phyloP scores from a whole-genome alignment of 139 green algal species.

The Chlorella sp. region DNA sequence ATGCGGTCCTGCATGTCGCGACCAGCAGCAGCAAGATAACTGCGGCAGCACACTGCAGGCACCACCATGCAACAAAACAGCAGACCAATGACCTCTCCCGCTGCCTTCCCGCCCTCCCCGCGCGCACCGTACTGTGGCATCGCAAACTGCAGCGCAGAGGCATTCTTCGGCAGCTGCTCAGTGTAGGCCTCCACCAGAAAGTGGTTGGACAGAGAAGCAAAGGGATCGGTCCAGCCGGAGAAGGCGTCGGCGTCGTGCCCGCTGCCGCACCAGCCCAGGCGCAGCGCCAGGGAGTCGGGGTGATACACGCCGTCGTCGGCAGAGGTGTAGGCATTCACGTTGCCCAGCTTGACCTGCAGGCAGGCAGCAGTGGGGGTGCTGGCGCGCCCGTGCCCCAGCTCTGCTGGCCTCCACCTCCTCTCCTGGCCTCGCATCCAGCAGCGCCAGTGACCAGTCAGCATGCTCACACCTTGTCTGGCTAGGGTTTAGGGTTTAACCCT shows the following conservation, averaged over 20 bases:
- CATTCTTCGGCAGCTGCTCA: constrained; percentile 19
- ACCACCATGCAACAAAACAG: too few relatives aligned
- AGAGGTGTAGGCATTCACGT: constrained; percentile 30
- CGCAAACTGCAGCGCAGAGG: constrained; percentile 36
- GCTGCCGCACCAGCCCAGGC: constrained; percentile 47
- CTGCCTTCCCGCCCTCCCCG: too few relatives aligned
- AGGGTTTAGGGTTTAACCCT: too few relatives aligned
- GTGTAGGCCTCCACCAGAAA: constrained; percentile 31
- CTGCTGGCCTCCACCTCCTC: too few relatives aligned
- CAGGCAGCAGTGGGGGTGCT: neutral
- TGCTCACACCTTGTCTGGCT: neutral
- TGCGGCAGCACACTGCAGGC: too few relatives aligned
- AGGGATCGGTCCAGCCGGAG: constrained; percentile 44
- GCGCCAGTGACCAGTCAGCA: too few relatives aligned
- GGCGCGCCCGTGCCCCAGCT: too few relatives aligned
- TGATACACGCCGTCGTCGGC: constrained; percentile 46
- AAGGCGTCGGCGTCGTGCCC: constrained; percentile 19
- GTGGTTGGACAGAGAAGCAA: neutral
- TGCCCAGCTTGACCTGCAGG: constrained; percentile 1
- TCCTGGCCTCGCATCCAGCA: too few relatives aligned
- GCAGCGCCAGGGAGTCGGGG: constrained; percentile 32
- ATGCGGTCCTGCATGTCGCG: too few relatives aligned
- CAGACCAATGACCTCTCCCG: too few relatives aligned
- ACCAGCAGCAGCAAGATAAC: too few relatives aligned
- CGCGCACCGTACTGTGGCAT: constrained; percentile 13